These are phyloP conservation scores for Penstemon barbatus DNA, from an alignment of 257 asterid genomes.

Conservation along the genomic window DNA sequence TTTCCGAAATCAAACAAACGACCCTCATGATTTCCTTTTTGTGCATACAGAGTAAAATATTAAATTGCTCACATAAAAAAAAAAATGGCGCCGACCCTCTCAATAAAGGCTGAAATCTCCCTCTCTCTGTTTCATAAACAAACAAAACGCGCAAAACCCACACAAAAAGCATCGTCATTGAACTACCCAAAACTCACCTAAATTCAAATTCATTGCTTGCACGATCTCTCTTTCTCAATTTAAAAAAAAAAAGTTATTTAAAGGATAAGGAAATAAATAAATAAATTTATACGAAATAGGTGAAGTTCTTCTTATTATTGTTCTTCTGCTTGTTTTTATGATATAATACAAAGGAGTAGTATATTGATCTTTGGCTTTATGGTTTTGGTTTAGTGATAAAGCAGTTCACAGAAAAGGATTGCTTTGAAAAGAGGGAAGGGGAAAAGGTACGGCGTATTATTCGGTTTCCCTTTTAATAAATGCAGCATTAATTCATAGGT, in stretches of 20 bases:
- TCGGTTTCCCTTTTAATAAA: slow-evolving; percentile 24
- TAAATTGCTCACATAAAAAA: too few species aligned
- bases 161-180: slow-evolving; percentile 20
- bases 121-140: slow-evolving; percentile 24
- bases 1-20: not conserved
- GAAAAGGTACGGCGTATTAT: slow-evolving; percentile 42
- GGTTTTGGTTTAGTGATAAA: slow-evolving; percentile 42
- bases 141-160: slow-evolving; percentile 36
- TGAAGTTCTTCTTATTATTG: slow-evolving; percentile 21
- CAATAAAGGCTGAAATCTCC: not conserved
- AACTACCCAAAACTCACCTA: slow-evolving; percentile 24
- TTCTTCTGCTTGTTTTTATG: slow-evolving; percentile 18
- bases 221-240: slow-evolving; percentile 38
- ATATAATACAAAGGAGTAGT: not conserved
- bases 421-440: slow-evolving; percentile 18
- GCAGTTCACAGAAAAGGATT: slow-evolving; percentile 30
- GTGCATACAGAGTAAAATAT: not conserved
- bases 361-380: slow-evolving; percentile 21
- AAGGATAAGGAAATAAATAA: slow-evolving; percentile 14
- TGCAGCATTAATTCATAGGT: slow-evolving; percentile 22
- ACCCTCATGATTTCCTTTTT: slow-evolving; percentile 15
- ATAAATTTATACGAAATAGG: slow-evolving; percentile 24
- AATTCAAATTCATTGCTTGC: slow-evolving; percentile 48
- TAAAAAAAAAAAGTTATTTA: not conserved
- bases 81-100: slow-evolving; percentile 9